Evolutionary conservation across 2,329 filamentous ascomycete species (phyloP), one percentile per base, ranked within the genome.

Genomic region (Massarina eburnea): DNA sequence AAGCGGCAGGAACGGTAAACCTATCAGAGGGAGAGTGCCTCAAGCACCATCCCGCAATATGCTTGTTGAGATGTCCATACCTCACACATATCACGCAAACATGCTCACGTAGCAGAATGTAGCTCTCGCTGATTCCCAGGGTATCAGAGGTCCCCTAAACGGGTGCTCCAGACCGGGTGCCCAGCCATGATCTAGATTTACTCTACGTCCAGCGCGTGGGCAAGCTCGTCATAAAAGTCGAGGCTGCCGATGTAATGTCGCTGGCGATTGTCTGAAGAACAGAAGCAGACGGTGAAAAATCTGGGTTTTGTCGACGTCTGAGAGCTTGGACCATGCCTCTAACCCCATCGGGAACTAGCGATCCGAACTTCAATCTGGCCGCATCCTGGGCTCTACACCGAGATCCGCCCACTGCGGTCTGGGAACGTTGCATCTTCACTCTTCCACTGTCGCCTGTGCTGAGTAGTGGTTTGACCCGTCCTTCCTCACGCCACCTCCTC

Each of bases 71-170:
- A n/a, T n/a, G n/a, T n/a, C n/a, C 24, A 10, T 26, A 7, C 10
- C 7, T 26, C 24, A 6, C 24, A 6, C 10, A 6, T 26, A 26
- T 10, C 6, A 26, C 24, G 24, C 10, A 10, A 8, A 30, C 27
- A 30, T 5, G 27, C 12, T 30, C 7, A 7, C 12, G 12, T 30
- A 14, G 4, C 5, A 8, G 21, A 19, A 73, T 82, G 81, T 86
- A 76, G 83, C 83, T 83, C 76, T 82, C 79, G 80, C 83, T 86
- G 83, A 86, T 86, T 86, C 83, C 83, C 78, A 79, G 43, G 40
- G 76, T 72, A 77, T 79, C 73, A 85, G 82, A 78, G 71, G 71
- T 78, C 72, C 76, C 80, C 79, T 71, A 71, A 81, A 84, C 73
- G 80, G 80, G 76, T 64, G 75, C 78, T 84, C 81, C 80, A 83